phyloP scores from a whole-genome alignment of 1,139 yeast genomes.

The Saccharomycopsis phalli region DNA sequence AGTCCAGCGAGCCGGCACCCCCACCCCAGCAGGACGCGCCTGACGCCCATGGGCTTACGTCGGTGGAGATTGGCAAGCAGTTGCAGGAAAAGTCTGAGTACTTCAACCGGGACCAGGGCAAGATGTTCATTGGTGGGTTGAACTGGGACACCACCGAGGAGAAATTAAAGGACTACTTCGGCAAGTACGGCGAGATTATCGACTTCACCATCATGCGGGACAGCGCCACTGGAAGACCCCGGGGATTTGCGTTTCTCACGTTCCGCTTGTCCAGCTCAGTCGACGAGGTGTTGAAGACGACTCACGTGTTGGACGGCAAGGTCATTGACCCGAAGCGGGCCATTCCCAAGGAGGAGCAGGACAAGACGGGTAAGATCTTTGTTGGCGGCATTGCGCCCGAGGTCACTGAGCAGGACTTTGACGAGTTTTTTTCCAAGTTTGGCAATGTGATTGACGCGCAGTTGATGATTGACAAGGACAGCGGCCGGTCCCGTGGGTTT shows the following conservation, averaged over 20 bases:
- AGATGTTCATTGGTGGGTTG: slow-evolving; percentile 96
- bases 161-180: slow-evolving; percentile 68
- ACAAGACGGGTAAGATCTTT: slow-evolving; percentile 92
- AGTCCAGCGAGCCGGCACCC: slow-evolving; percentile 16
- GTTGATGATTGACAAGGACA: slow-evolving; percentile 94
- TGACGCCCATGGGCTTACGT: slow-evolving; percentile 17
- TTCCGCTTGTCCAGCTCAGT: slow-evolving; percentile 78
- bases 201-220: slow-evolving; percentile 96
- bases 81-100: slow-evolving; percentile 18
- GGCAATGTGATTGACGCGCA: slow-evolving; percentile 96
- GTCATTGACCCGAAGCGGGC: slow-evolving; percentile 98
- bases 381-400: slow-evolving; percentile 98
- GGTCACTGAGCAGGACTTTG: slow-evolving; percentile 88
- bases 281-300: slow-evolving; percentile 78
- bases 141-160: slow-evolving; percentile 98
- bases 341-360: slow-evolving; percentile 96
- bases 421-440: slow-evolving; percentile 77
- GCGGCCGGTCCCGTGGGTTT: slow-evolving; percentile 96
- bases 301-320: slow-evolving; percentile 91
- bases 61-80: slow-evolving; percentile 18
- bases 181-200: slow-evolving; percentile 81
- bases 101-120: slow-evolving; percentile 50
- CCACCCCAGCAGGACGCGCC: too few species aligned
- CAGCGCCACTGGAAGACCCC: slow-evolving; percentile 76
- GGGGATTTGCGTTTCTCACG: slow-evolving; percentile 95